phyloP scores from a whole-genome alignment of 306 rosid genomes.

The Bauhinia variegata region DNA sequence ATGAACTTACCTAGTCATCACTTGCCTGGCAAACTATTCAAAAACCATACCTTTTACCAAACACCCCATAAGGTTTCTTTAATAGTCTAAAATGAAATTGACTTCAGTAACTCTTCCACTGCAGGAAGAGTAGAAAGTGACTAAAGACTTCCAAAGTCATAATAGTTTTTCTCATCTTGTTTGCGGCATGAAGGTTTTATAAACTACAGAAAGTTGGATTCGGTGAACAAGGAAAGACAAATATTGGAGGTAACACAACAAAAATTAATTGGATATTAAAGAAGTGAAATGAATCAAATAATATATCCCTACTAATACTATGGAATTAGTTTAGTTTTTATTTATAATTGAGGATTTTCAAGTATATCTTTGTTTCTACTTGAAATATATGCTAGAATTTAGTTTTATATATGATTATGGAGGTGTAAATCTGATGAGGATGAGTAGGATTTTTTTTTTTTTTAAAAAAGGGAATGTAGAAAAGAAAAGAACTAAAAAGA shows the following conservation, averaged over 20 bases:
- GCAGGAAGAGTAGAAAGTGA: conserved; percentile 2
- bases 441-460: too few relatives aligned
- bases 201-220: too few relatives aligned
- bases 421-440: background rate
- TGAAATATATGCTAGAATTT: background rate
- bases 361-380: background rate
- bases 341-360: background rate
- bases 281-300: too few relatives aligned
- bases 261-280: too few relatives aligned
- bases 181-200: too few relatives aligned
- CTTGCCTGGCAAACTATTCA: too few relatives aligned
- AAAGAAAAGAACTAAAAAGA: background rate
- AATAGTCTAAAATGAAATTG: background rate
- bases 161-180: background rate
- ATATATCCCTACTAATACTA: background rate
- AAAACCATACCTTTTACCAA: too few relatives aligned
- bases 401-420: background rate
- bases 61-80: conserved; percentile 1
- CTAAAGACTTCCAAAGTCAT: background rate
- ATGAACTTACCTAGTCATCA: too few relatives aligned
- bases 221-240: too few relatives aligned
- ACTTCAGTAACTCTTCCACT: background rate
- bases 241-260: too few relatives aligned
- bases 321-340: background rate
- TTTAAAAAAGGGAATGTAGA: background rate